phyloP scores from a whole-genome alignment of 192 early-diverging fungal species.

The Coemansia brasiliensis region DNA sequence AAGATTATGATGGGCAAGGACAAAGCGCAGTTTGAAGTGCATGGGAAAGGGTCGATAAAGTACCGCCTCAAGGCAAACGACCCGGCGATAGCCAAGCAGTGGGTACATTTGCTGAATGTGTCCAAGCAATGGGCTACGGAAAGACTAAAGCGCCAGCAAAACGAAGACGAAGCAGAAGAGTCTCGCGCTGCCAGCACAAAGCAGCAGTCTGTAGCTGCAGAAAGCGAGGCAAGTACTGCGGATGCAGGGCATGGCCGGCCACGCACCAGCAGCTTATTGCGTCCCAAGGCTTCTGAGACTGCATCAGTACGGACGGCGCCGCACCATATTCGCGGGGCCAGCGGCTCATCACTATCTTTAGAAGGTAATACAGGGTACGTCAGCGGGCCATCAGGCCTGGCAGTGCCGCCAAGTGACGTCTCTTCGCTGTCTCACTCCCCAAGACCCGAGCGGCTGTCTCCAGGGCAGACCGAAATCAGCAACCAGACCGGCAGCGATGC shows the following conservation, averaged over 20 bases:
- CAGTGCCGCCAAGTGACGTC: too few species aligned
- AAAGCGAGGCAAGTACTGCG: neutral
- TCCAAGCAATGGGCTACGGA: constrained; percentile 71
- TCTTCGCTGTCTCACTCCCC: neutral
- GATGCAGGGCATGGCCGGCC: constrained; percentile 9
- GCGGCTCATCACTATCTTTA: constrained; percentile 4
- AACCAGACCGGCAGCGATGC: constrained; percentile 11
- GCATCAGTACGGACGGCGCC: constrained; percentile 16
- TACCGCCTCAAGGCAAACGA: constrained; percentile 70
- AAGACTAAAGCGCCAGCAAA: constrained; percentile 16
- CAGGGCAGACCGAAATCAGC: neutral
- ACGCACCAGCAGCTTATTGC: constrained; percentile 39
- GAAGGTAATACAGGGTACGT: neutral
- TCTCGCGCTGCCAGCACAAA: neutral
- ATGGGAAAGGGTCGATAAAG: constrained; percentile 72
- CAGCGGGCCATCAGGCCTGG: neutral
- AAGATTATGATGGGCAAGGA: constrained; percentile 67
- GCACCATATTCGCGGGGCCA: constrained; percentile 19
- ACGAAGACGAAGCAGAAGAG: constrained; percentile 6
- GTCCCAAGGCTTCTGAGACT: constrained; percentile 11
- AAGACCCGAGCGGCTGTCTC: neutral
- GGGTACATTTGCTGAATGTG: constrained; percentile 77
- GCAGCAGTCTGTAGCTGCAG: neutral
- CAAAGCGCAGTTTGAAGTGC: constrained; percentile 73
- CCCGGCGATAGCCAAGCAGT: constrained; percentile 75